Conservation (phyloP, 2,329 filamentous ascomycete species). For the Colletotrichum simmondsii region DNA sequence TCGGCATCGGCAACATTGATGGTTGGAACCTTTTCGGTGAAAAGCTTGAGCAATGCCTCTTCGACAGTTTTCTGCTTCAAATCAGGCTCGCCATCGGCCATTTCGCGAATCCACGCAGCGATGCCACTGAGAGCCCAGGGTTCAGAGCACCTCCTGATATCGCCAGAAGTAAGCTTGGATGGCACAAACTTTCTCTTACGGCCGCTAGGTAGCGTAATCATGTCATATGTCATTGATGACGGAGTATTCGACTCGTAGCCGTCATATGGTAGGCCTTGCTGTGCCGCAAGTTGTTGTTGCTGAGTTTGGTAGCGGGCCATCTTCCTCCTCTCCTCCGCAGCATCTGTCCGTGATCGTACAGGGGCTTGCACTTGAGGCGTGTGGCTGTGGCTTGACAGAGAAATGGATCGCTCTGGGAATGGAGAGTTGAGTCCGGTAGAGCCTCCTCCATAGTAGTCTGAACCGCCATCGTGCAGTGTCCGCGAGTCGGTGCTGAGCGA, state of each 20-base stretch:
- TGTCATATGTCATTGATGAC: slow-evolving; percentile 76
- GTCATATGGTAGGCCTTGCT: slow-evolving; percentile 63
- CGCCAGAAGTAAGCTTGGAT: slow-evolving; percentile 80
- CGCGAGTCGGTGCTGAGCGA: slow-evolving; percentile 60
- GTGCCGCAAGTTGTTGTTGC: slow-evolving; percentile 60
- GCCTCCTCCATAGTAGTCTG: slow-evolving; percentile 58
- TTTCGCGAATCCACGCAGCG: slow-evolving; percentile 84
- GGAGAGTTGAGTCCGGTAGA: slow-evolving; percentile 47
- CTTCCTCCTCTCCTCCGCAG: slow-evolving; percentile 75
- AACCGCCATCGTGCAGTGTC: slow-evolving; percentile 49
- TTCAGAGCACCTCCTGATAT: slow-evolving; percentile 87
- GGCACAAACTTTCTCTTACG: slow-evolving; percentile 87
- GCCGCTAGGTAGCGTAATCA: slow-evolving; percentile 84
- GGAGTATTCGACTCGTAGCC: slow-evolving; percentile 67
- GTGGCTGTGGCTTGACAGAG: slow-evolving; percentile 83
- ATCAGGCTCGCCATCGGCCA: slow-evolving; percentile 92
- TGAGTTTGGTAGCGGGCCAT: slow-evolving; percentile 65
- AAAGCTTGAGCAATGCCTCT: slow-evolving; percentile 88
- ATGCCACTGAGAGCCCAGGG: slow-evolving; percentile 96
- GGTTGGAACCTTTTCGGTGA: slow-evolving; percentile 94
- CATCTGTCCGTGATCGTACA: slow-evolving; percentile 94
- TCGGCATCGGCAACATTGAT: slow-evolving; percentile 99
- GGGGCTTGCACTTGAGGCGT: slow-evolving; percentile 83
- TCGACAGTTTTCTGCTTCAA: slow-evolving; percentile 86
- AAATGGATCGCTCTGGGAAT: slow-evolving; percentile 78